Evolutionary conservation across 768 basidiomycete genomes (phyloP), one percentile per base, ranked within the genome.

Genomic region (Russula ochroleuca): DNA sequence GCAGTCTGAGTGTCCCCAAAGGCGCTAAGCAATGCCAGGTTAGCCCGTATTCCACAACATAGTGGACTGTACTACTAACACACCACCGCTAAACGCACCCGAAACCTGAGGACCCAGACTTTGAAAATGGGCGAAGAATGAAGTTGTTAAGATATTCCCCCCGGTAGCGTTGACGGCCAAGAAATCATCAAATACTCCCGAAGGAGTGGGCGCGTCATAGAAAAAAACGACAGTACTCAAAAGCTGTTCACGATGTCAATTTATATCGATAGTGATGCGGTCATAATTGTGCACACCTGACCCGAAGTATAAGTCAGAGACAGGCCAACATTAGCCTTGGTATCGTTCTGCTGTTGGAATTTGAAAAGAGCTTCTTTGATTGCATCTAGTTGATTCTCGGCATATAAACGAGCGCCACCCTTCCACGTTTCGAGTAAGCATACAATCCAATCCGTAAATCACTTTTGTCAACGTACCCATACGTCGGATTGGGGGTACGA

Each of bases 401-500:
- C 21, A 35, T 55, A 55, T 8, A 21, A 14, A 2, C 17, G 25
- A 5, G 11, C 2, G 8, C 53, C 61, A n/a, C 53, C 61, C 61
- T 61, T 25, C 3, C 7, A 43, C 13, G 5, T 17, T 2, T 6
- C 11, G 15, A 7, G 35, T 49, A 21, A 58, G 9, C 33, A 28
- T 28, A 21, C n/a, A n/a, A n/a, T 19, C 19, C 19, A 8, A 45
- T 45, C 11, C 2, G 5, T 17, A 1, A n/a, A 45, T 8, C n/a
- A n/a, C n/a, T 45, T 15, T 45, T 45, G 43, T 3, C 17, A 0
- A 53, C 40, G 33, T 6, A 60, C 59, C 59, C 59, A 69, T 75
- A 78, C 0, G 79, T 75, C 8, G 8, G 17, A 5, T 35, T 51
- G 50, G 1, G 50, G 50, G n/a, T 10, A 5, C 19, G 9, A 33